phyloP scores from a whole-genome alignment of 345 rosid genomes.

The Arabidopsis suecica region DNA sequence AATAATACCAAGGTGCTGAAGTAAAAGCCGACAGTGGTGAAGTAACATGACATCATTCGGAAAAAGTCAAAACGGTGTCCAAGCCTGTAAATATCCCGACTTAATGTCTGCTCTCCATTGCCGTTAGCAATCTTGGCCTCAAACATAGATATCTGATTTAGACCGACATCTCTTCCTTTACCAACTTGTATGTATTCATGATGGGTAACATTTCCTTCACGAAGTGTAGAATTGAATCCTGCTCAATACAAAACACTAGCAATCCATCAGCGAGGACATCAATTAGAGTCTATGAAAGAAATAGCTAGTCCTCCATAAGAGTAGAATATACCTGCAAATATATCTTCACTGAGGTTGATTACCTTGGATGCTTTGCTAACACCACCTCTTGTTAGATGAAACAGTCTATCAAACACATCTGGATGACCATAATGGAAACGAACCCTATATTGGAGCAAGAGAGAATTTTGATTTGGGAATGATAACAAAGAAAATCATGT shows the following conservation, averaged over 20 bases:
- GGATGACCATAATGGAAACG: conserved; percentile 99
- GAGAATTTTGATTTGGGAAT: conserved; percentile 6
- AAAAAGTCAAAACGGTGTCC: conserved; percentile 99
- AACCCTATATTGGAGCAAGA: conserved; percentile 61
- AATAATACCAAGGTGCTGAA: conserved; percentile 85
- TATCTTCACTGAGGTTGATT: conserved; percentile 97
- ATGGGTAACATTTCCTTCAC: conserved; percentile 99
- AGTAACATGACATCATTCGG: conserved; percentile 97
- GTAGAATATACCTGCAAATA: conserved; percentile 80
- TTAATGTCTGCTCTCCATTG: conserved; percentile 96
- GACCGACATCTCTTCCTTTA: conserved; percentile 99
- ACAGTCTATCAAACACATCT: conserved; percentile 97
- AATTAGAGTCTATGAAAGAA: conserved; percentile 21
- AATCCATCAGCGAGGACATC: conserved; percentile 22
- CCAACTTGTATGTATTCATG: conserved; percentile 99
- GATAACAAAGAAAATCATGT: conserved; percentile 4
- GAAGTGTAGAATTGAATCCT: conserved; percentile 99
- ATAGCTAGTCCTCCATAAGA: conserved; percentile 1
- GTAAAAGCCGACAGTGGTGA: conserved; percentile 98
- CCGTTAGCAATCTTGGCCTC: conserved; percentile 99
- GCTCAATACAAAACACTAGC: conserved; percentile 35
- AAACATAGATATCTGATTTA: conserved; percentile 98
- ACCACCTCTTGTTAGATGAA: conserved; percentile 99
- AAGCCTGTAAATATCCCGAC: conserved; percentile 95
- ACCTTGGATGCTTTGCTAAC: conserved; percentile 97